phyloP scores from a whole-genome alignment of 805 yeast genomes.

The Candida maris region DNA sequence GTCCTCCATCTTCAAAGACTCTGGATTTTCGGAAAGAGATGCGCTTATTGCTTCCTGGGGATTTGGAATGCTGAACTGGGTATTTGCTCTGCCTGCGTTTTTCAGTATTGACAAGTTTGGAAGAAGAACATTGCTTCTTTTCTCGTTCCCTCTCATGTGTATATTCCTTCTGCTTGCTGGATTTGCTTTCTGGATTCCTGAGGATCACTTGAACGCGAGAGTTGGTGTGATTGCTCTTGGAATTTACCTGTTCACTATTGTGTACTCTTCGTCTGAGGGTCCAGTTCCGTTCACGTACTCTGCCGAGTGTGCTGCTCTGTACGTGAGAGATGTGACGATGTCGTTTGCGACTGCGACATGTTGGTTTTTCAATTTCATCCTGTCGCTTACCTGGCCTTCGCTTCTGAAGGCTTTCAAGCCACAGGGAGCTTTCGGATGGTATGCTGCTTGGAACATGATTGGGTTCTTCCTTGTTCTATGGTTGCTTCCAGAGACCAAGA shows the following conservation, averaged over 20 bases:
- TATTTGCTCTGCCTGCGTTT: slow-evolving; percentile 34
- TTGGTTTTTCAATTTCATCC: slow-evolving; percentile 69
- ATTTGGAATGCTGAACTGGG: slow-evolving; percentile 49
- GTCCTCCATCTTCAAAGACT: slow-evolving; percentile 65
- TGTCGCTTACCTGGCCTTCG: slow-evolving; percentile 79
- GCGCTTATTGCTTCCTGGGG: slow-evolving; percentile 83
- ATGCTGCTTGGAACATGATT: slow-evolving; percentile 78
- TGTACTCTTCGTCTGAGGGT: slow-evolving; percentile 83
- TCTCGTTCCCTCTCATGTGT: slow-evolving; percentile 63
- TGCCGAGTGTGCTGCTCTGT: slow-evolving; percentile 79
- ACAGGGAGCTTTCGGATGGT: slow-evolving; percentile 86
- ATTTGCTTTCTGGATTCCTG: slow-evolving; percentile 68
- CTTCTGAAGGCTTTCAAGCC: slow-evolving; percentile 61
- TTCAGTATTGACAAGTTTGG: slow-evolving; percentile 37
- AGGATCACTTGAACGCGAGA: slow-evolving; percentile 42
- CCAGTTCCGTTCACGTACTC: slow-evolving; percentile 88
- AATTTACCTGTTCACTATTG: slow-evolving; percentile 66
- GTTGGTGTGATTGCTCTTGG: slow-evolving; percentile 68
- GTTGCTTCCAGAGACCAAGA: slow-evolving; percentile 70
- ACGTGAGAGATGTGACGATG: slow-evolving; percentile 78
- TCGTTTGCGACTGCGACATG: slow-evolving; percentile 72
- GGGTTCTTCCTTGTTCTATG: slow-evolving; percentile 70
- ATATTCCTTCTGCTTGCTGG: slow-evolving; percentile 58
- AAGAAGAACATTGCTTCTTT: slow-evolving; percentile 49
- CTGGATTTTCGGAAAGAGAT: slow-evolving; percentile 57